Evolutionary conservation across 225 moss, liverwort and hornwort species (phyloP).

Genomic region (Pleurozium schreberi): DNA sequence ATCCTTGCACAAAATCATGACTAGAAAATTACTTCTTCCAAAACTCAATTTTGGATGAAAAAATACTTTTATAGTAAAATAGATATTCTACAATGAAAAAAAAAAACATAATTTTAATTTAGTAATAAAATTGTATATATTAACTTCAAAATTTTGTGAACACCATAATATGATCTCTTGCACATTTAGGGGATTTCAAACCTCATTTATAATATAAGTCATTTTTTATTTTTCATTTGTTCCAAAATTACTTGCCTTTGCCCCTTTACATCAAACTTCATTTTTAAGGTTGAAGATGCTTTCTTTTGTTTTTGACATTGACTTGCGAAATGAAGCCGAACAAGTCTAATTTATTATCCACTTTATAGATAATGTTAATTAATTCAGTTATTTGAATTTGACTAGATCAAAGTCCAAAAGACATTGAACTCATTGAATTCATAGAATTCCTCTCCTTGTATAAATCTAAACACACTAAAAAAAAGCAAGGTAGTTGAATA

Average conservation of each 20-base stretch:
- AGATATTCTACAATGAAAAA: background rate
- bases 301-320: background rate
- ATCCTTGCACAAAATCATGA: background rate
- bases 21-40: background rate
- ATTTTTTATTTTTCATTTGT: background rate
- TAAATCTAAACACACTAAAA: no score
- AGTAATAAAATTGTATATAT: background rate
- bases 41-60: background rate
- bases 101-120: no score
- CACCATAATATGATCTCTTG: background rate
- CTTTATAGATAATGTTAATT: no score
- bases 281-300: background rate
- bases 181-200: accelerated
- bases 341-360: background rate
- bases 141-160: background rate
- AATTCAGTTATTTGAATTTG: no score
- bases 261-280: background rate
- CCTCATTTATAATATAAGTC: no score
- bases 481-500: background rate
- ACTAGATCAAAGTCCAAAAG: background rate
- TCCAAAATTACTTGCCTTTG: background rate
- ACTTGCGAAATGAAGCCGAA: background rate
- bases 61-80: no score
- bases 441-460: background rate
- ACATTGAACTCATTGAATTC: background rate